These are phyloP conservation scores for Selaginella tamariscina DNA, from an alignment of 75 land plant species.

Conservation along the genomic window DNA sequence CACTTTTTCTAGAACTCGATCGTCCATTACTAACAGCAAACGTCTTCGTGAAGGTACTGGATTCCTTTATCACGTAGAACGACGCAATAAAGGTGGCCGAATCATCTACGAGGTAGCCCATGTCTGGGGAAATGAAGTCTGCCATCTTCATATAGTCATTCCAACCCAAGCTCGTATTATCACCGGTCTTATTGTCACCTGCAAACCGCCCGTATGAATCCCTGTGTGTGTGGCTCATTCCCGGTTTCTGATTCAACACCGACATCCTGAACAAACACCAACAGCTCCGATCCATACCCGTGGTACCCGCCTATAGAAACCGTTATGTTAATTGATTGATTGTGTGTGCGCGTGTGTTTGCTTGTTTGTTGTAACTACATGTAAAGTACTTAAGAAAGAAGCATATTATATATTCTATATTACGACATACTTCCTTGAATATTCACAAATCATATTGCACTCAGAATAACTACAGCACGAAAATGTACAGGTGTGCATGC, in stretches of 20 bases:
- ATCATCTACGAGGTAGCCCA: conserved; percentile 75
- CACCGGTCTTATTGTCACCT: conserved; percentile 79
- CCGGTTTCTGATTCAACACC: conserved; percentile 71
- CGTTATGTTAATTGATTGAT: too few species aligned
- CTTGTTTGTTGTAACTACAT: too few species aligned
- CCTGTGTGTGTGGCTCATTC: conserved; percentile 74
- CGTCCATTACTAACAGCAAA: conserved; percentile 29
- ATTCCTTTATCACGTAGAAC: conserved; percentile 90
- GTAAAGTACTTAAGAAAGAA: too few species aligned
- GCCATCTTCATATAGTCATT: conserved; percentile 94
- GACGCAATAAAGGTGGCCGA: conserved; percentile 80
- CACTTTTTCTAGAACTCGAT: conserved; percentile 49
- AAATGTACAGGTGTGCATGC: too few species aligned
- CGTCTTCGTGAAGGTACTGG: conserved; percentile 59
- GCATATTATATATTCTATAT: too few species aligned
- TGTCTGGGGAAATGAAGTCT: conserved; percentile 55
- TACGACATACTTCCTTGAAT: too few species aligned
- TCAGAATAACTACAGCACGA: too few species aligned
- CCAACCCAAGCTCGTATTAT: conserved; percentile 94
- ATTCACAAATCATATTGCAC: too few species aligned
- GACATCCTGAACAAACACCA: conserved; percentile 97
- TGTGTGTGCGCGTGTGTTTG: too few species aligned
- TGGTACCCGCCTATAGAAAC: too few species aligned
- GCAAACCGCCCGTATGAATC: conserved; percentile 96
- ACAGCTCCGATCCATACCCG: conserved; percentile 85